These are phyloP conservation scores for Spathaspora passalidarum DNA, from an alignment of 805 yeast species.

Conservation along the genomic window DNA sequence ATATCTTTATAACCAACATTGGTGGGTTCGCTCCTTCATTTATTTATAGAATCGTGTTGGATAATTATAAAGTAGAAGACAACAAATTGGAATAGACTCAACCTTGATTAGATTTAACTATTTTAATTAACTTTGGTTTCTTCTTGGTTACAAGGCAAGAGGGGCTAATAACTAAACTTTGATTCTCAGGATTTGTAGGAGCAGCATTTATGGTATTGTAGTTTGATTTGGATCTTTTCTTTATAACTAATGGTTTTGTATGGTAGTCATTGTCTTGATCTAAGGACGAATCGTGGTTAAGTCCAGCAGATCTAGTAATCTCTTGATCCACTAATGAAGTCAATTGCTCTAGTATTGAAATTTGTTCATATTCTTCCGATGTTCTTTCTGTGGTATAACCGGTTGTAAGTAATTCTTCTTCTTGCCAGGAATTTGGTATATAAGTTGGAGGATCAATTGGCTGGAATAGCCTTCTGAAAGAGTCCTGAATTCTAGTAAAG, in stretches of 20 bases:
- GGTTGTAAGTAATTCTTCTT: no score
- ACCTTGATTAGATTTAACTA: neutral
- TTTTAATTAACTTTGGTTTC: neutral
- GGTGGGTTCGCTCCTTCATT: conserved; percentile 98
- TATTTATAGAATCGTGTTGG: conserved; percentile 91
- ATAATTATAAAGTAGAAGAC: conserved; percentile 87
- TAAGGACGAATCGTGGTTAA: neutral
- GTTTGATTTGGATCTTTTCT: neutral
- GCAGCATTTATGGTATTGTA: no score
- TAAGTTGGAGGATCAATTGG: no score
- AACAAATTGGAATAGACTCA: conserved; percentile 47
- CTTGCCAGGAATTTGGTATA: no score
- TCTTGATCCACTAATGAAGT: conserved; percentile 7
- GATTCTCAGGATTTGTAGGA: neutral
- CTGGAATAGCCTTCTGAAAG: no score
- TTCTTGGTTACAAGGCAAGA: neutral
- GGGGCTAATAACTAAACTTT: neutral
- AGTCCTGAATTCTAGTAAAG: no score
- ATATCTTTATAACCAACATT: conserved; percentile 88
- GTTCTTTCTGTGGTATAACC: no score
- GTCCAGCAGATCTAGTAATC: neutral
- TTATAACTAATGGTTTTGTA: neutral
- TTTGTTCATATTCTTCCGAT: no score
- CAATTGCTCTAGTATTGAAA: neutral
- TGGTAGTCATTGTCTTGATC: neutral